These are phyloP conservation scores for Sporothrix luriei DNA, from an alignment of 2,329 filamentous ascomycete species.

Conservation along the genomic window DNA sequence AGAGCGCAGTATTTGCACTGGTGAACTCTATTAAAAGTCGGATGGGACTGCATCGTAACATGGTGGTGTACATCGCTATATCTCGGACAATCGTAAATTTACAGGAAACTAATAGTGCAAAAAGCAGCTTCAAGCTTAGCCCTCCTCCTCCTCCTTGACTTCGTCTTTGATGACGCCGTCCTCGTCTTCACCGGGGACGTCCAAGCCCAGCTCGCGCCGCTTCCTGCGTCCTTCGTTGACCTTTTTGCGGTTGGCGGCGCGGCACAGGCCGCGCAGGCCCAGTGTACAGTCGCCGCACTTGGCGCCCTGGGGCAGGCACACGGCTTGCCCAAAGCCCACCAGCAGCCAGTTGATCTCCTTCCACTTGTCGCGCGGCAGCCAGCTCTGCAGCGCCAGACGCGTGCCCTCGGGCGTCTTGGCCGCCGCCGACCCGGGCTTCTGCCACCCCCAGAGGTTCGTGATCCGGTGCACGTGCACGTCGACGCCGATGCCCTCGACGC, in stretches of 20 bases:
- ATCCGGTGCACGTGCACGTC: conserved; percentile 95
- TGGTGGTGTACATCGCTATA: background rate
- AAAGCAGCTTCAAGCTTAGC: too few species aligned
- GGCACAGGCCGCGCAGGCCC: conserved; percentile 74
- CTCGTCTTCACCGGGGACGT: conserved; percentile 38
- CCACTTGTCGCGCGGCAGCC: conserved; percentile 84
- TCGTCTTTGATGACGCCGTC: conserved; percentile 40
- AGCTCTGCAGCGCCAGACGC: conserved; percentile 70
- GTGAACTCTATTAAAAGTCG: too few species aligned
- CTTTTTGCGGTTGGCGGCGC: conserved; percentile 67
- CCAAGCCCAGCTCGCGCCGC: conserved; percentile 45
- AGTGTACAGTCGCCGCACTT: conserved; percentile 86
- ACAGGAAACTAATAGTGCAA: background rate
- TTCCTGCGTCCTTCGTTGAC: conserved; percentile 59
- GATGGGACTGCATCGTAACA: background rate
- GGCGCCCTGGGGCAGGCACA: conserved; percentile 77
- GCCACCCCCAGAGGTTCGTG: conserved; percentile 92
- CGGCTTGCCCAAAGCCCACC: conserved; percentile 84
- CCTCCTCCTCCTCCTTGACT: conserved; percentile 4
- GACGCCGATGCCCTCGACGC: conserved; percentile 78
- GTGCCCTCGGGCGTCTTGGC: conserved; percentile 83
- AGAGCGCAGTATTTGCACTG: too few species aligned
- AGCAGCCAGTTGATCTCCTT: conserved; percentile 89
- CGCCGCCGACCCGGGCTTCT: conserved; percentile 45
- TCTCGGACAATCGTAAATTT: background rate